These are phyloP conservation scores for Otatea glauca DNA, from an alignment of 176 grass and related monocot genomes.

Conservation along the genomic window DNA sequence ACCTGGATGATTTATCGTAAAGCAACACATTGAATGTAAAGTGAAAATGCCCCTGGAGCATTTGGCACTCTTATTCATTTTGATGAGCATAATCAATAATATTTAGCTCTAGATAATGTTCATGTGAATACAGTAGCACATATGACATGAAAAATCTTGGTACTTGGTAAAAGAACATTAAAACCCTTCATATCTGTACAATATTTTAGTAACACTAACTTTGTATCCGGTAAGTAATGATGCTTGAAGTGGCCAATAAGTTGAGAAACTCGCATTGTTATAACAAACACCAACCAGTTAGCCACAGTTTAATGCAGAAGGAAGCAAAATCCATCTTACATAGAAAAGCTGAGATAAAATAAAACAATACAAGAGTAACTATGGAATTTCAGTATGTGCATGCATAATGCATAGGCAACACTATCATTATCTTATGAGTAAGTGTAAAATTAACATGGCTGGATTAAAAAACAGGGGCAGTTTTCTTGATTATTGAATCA, in stretches of 20 bases:
- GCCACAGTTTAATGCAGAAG: background rate
- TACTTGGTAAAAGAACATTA: background rate
- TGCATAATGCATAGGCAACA: slow-evolving; percentile 18
- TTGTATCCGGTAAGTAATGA: background rate
- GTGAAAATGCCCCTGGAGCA: background rate
- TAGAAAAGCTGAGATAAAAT: background rate
- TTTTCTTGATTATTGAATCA: background rate
- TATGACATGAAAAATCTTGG: slow-evolving; percentile 24
- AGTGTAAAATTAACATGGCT: background rate
- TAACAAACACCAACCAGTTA: slow-evolving; percentile 29
- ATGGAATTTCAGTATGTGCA: background rate
- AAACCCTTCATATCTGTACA: background rate
- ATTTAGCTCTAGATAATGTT: background rate
- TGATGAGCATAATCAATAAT: background rate
- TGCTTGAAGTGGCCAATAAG: background rate
- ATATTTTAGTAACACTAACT: slow-evolving; percentile 10
- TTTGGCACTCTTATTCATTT: slow-evolving; percentile 7
- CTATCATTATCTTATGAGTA: slow-evolving; percentile 1
- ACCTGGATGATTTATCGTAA: background rate
- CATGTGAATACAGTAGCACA: slow-evolving; percentile 9
- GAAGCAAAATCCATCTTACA: slow-evolving; percentile 13
- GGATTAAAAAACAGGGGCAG: background rate
- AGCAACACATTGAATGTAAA: slow-evolving; percentile 14
- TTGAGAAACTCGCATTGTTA: background rate
- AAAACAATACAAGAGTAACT: background rate